A percentile compares a stretch with the other conserved stretches of the same genome.
phyloP scores from a whole-genome alignment of 495 filamentous ascomycete species.

The Xylaria curta region DNA sequence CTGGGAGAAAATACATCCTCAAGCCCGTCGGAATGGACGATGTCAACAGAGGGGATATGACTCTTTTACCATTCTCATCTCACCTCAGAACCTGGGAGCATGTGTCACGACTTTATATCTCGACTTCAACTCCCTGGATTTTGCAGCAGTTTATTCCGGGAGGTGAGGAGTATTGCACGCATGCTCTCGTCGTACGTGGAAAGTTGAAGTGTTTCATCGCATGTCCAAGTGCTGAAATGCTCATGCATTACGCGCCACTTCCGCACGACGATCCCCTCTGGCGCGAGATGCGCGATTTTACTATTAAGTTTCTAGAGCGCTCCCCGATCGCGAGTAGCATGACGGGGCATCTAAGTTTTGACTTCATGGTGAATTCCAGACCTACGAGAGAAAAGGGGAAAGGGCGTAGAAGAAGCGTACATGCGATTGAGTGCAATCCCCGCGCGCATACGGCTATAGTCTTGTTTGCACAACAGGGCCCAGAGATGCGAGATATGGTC shows the following conservation, averaged over 20 bases:
- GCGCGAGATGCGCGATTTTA: conserved; percentile 67
- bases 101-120: conserved; percentile 61
- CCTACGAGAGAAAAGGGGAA: not conserved
- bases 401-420: conserved; percentile 44
- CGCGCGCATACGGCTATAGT: conserved; percentile 65
- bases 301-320: conserved; percentile 58
- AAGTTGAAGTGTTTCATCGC: conserved; percentile 67
- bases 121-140: conserved; percentile 64
- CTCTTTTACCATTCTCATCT: conserved; percentile 62
- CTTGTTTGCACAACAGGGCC: conserved; percentile 48
- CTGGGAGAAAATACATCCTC: conserved; percentile 59
- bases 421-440: conserved; percentile 70
- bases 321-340: conserved; percentile 46
- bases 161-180: conserved; percentile 68
- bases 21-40: conserved; percentile 63
- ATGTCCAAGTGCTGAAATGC: conserved; percentile 61
- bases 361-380: conserved; percentile 62
- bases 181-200: conserved; percentile 67
- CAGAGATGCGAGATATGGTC: conserved; percentile 43
- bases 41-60: conserved; percentile 50
- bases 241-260: conserved; percentile 69
- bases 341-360: conserved; percentile 74
- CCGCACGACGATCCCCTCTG: conserved; percentile 57
- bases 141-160: conserved; percentile 71
- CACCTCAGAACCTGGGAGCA: conserved; percentile 59